Evolutionary conservation across 1,139 yeast genomes (phyloP).

Genomic region (Hansenula sp.): DNA sequence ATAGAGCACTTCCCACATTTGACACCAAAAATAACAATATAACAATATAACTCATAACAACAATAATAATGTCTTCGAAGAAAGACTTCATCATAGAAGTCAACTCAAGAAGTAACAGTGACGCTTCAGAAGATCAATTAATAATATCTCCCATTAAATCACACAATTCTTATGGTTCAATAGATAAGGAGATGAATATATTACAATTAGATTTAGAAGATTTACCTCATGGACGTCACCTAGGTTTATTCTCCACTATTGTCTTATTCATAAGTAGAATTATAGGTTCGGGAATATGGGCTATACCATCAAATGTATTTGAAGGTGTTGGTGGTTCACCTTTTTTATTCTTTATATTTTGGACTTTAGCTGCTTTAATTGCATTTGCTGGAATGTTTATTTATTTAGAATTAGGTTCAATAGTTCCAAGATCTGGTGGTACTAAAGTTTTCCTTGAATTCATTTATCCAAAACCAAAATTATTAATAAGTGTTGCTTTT

Average conservation of each 20-base stretch:
- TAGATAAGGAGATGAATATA: neutral
- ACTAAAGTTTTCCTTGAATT: constrained; percentile 66
- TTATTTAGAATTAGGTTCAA: constrained; percentile 63
- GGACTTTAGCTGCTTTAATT: constrained; percentile 57
- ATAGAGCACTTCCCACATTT: too few species aligned
- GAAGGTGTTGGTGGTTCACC: constrained; percentile 67
- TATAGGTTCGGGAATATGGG: constrained; percentile 75
- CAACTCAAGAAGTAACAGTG: constrained; percentile 4
- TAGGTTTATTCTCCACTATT: constrained; percentile 64
- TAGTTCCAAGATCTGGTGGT: constrained; percentile 73
- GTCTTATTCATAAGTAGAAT: constrained; percentile 62
- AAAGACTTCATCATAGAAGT: constrained; percentile 1
- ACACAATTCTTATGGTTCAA: neutral
- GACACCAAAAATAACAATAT: too few species aligned
- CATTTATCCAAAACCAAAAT: constrained; percentile 54
- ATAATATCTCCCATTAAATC: neutral
- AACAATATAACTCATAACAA: too few species aligned
- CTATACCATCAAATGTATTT: constrained; percentile 64
- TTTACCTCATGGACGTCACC: constrained; percentile 70
- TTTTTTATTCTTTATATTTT: constrained; percentile 50
- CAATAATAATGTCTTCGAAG: too few species aligned
- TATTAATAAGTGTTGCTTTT: constrained; percentile 56
- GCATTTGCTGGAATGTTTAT: constrained; percentile 65
- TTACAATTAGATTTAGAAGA: constrained; percentile 33
- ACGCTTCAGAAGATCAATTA: constrained; percentile 2